Conservation (phyloP, 805 yeast genomes). For the Monosporozyma aerobia region DNA sequence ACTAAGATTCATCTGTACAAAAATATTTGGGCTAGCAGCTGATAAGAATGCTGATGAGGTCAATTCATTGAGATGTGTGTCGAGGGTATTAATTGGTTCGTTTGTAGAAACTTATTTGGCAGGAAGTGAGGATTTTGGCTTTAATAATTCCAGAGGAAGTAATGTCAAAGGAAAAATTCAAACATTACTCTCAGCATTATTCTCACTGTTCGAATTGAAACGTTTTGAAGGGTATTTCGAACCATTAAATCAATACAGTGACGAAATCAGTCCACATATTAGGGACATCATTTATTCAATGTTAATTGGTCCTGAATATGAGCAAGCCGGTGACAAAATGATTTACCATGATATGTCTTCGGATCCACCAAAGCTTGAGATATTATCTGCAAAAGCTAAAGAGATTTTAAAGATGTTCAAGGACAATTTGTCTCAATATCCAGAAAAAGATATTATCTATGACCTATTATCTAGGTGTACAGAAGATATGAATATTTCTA, state of each 20-base stretch:
- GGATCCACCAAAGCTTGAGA: slow-evolving; percentile 15
- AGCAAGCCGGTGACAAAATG: slow-evolving; percentile 21
- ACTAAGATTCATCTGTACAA: slow-evolving; percentile 45
- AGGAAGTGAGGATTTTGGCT: slow-evolving; percentile 21
- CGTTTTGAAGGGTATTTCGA: slow-evolving; percentile 24
- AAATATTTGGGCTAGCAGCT: slow-evolving; percentile 34
- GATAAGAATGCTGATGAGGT: slow-evolving; percentile 47
- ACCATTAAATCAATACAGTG: slow-evolving; percentile 28
- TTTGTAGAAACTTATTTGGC: slow-evolving; percentile 19
- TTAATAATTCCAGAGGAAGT: not conserved
- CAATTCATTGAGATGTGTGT: slow-evolving; percentile 57
- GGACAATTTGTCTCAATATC: slow-evolving; percentile 34
- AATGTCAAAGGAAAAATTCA: slow-evolving; percentile 12
- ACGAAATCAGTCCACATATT: slow-evolving; percentile 23
- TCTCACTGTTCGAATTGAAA: slow-evolving; percentile 21
- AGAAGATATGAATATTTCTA: slow-evolving; percentile 35
- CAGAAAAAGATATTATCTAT: slow-evolving; percentile 48
- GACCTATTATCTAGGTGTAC: slow-evolving; percentile 33
- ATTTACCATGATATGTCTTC: slow-evolving; percentile 27
- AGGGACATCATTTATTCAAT: slow-evolving; percentile 18
- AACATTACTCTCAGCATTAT: slow-evolving; percentile 14
- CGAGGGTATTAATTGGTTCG: slow-evolving; percentile 23
- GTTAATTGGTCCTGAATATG: slow-evolving; percentile 24
- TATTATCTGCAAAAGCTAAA: slow-evolving; percentile 27
- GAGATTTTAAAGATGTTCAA: slow-evolving; percentile 37